Percentiles rank a stretch among this genome's conserved stretches.
Conservation (phyloP, 1,284 basidiomycete species). For the Tilletia setariae region DNA sequence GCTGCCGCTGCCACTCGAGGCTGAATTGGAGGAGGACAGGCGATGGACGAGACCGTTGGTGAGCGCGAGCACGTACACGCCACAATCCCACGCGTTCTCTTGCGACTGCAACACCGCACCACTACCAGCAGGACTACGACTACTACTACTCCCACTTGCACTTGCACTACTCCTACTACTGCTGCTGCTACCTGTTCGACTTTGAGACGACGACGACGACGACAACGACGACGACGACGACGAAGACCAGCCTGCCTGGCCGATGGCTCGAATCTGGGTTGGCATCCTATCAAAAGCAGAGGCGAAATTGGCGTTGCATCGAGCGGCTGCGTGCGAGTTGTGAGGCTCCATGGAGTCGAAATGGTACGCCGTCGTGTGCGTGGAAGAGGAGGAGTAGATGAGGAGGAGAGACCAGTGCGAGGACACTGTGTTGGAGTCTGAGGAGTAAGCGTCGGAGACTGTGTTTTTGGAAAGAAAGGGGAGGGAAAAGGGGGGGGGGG, state of each 20-base stretch:
- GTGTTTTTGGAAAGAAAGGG: background rate
- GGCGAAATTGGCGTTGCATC: background rate
- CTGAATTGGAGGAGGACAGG: background rate
- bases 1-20: background rate
- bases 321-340: background rate
- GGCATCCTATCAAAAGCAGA: background rate
- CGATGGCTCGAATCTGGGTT: background rate
- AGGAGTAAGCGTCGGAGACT: conserved; percentile 12
- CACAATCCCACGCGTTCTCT: conserved; percentile 14
- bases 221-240: background rate
- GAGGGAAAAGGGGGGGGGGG: background rate
- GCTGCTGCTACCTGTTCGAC: too few relatives aligned
- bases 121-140: background rate
- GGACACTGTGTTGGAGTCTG: background rate
- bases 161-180: background rate
- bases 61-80: conserved; percentile 1
- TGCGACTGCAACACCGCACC: background rate
- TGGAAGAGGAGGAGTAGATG: background rate
- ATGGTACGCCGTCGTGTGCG: conserved; percentile 1
- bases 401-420: conserved; percentile 13
- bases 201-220: too few relatives aligned
- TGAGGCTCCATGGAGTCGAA: conserved; percentile 11
- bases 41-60: background rate
- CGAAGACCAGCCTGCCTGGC: background rate
- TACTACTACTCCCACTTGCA: too few relatives aligned